Conservation (phyloP, 805 yeast species). For the Metschnikowia koreensis region DNA sequence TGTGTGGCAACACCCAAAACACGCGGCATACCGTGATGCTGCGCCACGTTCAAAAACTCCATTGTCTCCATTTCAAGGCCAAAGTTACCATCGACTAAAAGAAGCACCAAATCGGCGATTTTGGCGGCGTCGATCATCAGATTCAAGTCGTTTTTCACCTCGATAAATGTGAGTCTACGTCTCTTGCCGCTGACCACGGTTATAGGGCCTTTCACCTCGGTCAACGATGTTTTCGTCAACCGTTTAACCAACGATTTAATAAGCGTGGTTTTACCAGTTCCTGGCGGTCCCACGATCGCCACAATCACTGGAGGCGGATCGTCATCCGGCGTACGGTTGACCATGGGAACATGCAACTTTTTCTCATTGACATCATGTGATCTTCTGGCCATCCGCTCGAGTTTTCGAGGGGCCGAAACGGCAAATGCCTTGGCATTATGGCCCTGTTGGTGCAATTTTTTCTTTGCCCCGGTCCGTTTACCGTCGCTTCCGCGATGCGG, state of each 20-base stretch:
- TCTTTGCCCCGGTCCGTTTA: slow-evolving; percentile 61
- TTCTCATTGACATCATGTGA: slow-evolving; percentile 80
- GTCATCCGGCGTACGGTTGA: slow-evolving; percentile 94
- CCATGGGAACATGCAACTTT: slow-evolving; percentile 94
- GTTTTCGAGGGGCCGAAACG: slow-evolving; percentile 67
- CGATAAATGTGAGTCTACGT: slow-evolving; percentile 88
- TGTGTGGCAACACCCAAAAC: slow-evolving; percentile 95
- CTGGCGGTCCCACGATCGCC: slow-evolving; percentile 98
- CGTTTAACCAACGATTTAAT: slow-evolving; percentile 86
- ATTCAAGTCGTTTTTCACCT: slow-evolving; percentile 87
- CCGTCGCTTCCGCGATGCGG: slow-evolving; percentile 65
- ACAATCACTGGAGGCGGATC: slow-evolving; percentile 96
- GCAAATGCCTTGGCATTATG: slow-evolving; percentile 46
- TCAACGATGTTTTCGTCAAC: slow-evolving; percentile 79
- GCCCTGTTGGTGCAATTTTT: slow-evolving; percentile 86
- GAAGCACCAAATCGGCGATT: slow-evolving; percentile 85
- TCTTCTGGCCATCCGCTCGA: slow-evolving; percentile 80
- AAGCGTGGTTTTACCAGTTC: slow-evolving; percentile 94
- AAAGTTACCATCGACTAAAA: slow-evolving; percentile 93
- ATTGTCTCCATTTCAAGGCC: slow-evolving; percentile 99
- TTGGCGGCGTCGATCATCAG: slow-evolving; percentile 97
- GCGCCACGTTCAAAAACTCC: slow-evolving; percentile 95
- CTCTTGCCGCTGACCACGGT: slow-evolving; percentile 96
- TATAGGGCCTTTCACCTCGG: slow-evolving; percentile 91
- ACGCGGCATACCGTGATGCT: slow-evolving; percentile 98